Percentiles rank a stretch among this genome's conserved stretches.
Conservation (phyloP, 176 grass and related monocot species). For the Eremochloa ophiuroides region DNA sequence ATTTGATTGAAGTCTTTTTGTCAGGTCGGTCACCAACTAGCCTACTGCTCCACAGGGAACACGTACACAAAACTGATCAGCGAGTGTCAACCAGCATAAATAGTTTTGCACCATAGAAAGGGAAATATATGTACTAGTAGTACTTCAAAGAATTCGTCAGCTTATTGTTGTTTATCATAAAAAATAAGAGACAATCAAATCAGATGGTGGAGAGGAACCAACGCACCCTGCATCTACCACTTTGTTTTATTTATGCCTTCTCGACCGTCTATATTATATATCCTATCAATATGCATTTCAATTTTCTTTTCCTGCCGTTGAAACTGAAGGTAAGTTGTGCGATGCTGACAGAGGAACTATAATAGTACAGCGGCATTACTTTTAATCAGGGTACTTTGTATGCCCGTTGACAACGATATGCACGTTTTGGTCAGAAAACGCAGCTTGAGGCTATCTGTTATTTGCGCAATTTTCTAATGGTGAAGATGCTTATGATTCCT, state of each 20-base stretch:
- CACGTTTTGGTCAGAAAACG: not conserved
- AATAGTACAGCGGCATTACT: not conserved
- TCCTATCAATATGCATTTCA: not conserved
- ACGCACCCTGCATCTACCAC: not conserved
- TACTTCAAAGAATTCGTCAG: not conserved
- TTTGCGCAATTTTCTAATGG: no score
- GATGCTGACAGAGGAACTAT: not conserved
- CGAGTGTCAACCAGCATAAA: conserved; percentile 18
- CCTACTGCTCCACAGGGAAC: not conserved
- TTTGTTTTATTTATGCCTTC: conserved; percentile 7
- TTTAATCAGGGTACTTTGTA: not conserved
- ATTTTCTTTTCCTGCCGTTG: not conserved
- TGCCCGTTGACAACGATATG: not conserved
- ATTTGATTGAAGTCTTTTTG: not conserved
- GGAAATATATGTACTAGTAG: not conserved
- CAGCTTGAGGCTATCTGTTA: no score
- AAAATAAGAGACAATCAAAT: not conserved
- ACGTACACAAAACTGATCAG: not conserved
- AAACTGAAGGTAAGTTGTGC: not conserved
- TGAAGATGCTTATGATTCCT: no score
- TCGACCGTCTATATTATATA: not conserved
- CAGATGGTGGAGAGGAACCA: not conserved
- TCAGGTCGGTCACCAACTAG: conserved; percentile 19
- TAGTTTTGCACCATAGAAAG: not conserved
- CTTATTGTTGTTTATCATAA: not conserved